Evolutionary conservation across 768 basidiomycete species (phyloP), one percentile per base, ranked within the genome.

Genomic region (Mycena amicta): DNA sequence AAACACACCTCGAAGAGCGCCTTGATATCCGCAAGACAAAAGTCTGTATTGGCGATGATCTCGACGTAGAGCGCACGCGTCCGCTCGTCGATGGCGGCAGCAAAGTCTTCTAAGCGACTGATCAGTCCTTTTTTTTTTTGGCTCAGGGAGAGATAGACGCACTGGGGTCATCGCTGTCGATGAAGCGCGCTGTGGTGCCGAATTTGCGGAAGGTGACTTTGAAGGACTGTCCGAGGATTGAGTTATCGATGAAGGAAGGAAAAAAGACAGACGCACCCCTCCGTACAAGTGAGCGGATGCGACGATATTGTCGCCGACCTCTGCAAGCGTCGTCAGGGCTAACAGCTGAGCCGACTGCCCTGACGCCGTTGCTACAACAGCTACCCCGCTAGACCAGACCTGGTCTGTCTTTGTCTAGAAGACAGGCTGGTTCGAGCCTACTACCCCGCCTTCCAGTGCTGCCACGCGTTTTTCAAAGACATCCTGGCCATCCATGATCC

Each of bases 381-480:
- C 83, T 0, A 70, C 70, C 18, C n/a, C n/a, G n/a, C n/a, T n/a
- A n/a, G n/a, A n/a, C n/a, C n/a, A n/a, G n/a, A n/a, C n/a, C n/a
- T n/a, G n/a, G n/a, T n/a, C n/a, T n/a, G n/a, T n/a, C n/a, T n/a
- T n/a, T n/a, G n/a, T n/a, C n/a, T n/a, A n/a, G n/a, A n/a, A n/a
- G n/a, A n/a, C n/a, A n/a, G n/a, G n/a, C n/a, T n/a, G n/a, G n/a
- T n/a, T n/a, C n/a, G n/a, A n/a, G n/a, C n/a, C n/a, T n/a, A n/a
- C n/a, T n/a, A n/a, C n/a, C 33, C 84, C 85, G 4, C 83, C 80
- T 59, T 86, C 85, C 22, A 87, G 73, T 0, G 82, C 83, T 3
- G 82, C 81, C 15, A 86, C 78, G 8, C 85, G 77, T 54, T 81
- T 75, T 68, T 86, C 85, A 56, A 86, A 84, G 0, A 85, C 80